These are phyloP conservation scores for Boletus vermiculosoides DNA, from an alignment of 768 basidiomycete species.

Conservation along the genomic window DNA sequence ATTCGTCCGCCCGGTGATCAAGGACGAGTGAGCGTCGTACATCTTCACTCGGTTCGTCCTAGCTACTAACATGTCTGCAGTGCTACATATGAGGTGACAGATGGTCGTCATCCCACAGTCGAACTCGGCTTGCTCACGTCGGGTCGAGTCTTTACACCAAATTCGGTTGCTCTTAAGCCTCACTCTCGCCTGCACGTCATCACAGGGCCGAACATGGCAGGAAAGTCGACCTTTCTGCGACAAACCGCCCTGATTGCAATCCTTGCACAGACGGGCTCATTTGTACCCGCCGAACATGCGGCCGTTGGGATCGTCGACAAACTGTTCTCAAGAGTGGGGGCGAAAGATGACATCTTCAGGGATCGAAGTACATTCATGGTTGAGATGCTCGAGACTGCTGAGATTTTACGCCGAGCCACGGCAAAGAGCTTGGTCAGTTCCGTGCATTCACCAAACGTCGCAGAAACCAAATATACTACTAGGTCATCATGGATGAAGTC, in stretches of 20 bases:
- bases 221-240: slow-evolving; percentile 90
- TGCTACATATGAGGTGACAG: slow-evolving; percentile 59
- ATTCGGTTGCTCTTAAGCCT: slow-evolving; percentile 64
- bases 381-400: slow-evolving; percentile 94
- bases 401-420: slow-evolving; percentile 85
- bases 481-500: slow-evolving; percentile 99
- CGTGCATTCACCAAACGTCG: not conserved
- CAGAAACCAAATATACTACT: slow-evolving; percentile 9
- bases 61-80: slow-evolving; percentile 30
- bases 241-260: slow-evolving; percentile 89
- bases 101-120: slow-evolving; percentile 91
- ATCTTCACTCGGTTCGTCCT: not conserved
- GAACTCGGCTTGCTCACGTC: slow-evolving; percentile 78
- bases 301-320: slow-evolving; percentile 84
- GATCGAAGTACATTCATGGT: slow-evolving; percentile 98
- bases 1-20: slow-evolving; percentile 69
- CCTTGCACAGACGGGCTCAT: slow-evolving; percentile 90
- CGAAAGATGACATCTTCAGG: slow-evolving; percentile 90
- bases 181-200: slow-evolving; percentile 73
- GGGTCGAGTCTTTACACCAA: slow-evolving; percentile 81
- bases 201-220: slow-evolving; percentile 95
- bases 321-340: slow-evolving; percentile 92
- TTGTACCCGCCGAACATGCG: slow-evolving; percentile 86
- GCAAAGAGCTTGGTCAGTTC: slow-evolving; percentile 70
- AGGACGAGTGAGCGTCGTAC: slow-evolving; percentile 55